Percentiles rank a stretch among this genome's conserved stretches.
Evolutionary conservation across 805 yeast genomes (phyloP).

Genomic region (Kodamaea kakaduensis): DNA sequence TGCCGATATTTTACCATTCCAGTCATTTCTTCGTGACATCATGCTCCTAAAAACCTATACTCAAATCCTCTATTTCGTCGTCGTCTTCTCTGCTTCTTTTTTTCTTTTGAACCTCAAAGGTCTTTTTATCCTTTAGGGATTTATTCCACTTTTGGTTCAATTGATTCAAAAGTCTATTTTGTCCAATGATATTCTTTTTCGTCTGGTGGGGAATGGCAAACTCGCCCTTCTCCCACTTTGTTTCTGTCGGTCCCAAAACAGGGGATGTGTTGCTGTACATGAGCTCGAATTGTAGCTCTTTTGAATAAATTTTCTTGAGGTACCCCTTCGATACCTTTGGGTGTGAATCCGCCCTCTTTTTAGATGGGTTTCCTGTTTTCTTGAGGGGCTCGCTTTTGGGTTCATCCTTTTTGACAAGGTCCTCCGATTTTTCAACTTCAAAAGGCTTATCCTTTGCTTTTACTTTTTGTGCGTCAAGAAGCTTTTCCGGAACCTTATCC

Average conservation of each 20-base stretch:
- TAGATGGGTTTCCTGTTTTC: no score
- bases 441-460: no score
- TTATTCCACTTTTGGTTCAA: constrained; percentile 41
- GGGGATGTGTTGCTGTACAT: constrained; percentile 14
- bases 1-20: no score
- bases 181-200: constrained; percentile 15
- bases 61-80: constrained; percentile 1
- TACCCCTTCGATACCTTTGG: constrained; percentile 15
- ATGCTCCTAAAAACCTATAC: no score
- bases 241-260: constrained; percentile 9
- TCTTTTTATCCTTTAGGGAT: constrained; percentile 11
- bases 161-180: constrained; percentile 31
- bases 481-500: no score
- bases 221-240: background rate
- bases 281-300: constrained; percentile 39
- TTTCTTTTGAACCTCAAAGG: background rate
- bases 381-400: no score
- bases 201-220: background rate
- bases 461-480: no score
- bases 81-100: constrained; percentile 1
- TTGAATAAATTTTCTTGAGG: constrained; percentile 32
- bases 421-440: no score
- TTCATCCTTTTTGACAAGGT: no score
- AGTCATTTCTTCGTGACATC: no score
- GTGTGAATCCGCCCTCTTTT: constrained; percentile 3